A percentile compares a stretch with the other conserved stretches of the same genome.
Conservation (phyloP, 2,329 filamentous ascomycete genomes). For the Fusarium succisae region DNA sequence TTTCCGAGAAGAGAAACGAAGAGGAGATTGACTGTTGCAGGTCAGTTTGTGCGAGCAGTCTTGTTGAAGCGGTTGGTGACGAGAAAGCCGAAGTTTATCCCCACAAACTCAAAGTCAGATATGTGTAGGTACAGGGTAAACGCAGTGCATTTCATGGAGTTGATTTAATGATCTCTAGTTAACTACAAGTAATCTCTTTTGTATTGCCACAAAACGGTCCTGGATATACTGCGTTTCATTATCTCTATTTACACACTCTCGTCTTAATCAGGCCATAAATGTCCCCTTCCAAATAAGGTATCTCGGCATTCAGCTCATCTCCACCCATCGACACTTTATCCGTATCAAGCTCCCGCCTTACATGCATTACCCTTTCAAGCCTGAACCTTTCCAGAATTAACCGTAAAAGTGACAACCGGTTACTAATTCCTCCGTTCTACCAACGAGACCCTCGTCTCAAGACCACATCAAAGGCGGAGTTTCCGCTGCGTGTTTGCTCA, state of each 20-base stretch:
- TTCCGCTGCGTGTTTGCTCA: background rate
- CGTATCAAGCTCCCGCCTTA: background rate
- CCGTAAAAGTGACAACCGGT: background rate
- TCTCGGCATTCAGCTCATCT: background rate
- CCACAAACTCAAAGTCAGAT: background rate
- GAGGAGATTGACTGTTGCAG: background rate
- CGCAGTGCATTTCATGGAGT: background rate
- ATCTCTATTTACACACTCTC: background rate
- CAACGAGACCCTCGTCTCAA: background rate
- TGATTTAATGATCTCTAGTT: too few species aligned
- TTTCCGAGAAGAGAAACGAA: background rate
- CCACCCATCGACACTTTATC: background rate
- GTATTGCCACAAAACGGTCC: too few species aligned
- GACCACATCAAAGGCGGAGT: constrained; percentile 12
- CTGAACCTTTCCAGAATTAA: background rate
- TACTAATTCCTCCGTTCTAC: background rate
- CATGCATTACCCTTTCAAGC: background rate
- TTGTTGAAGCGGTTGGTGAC: background rate
- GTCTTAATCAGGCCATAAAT: background rate
- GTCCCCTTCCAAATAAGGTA: background rate
- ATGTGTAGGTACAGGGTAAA: background rate
- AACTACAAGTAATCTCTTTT: too few species aligned
- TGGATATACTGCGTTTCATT: too few species aligned
- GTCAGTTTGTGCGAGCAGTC: background rate
- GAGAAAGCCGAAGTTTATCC: constrained; percentile 1